Percentiles rank a stretch among this genome's conserved stretches.
Evolutionary conservation across 2,329 filamentous ascomycete genomes (phyloP).

Genomic region (Aspergillus candidus): DNA sequence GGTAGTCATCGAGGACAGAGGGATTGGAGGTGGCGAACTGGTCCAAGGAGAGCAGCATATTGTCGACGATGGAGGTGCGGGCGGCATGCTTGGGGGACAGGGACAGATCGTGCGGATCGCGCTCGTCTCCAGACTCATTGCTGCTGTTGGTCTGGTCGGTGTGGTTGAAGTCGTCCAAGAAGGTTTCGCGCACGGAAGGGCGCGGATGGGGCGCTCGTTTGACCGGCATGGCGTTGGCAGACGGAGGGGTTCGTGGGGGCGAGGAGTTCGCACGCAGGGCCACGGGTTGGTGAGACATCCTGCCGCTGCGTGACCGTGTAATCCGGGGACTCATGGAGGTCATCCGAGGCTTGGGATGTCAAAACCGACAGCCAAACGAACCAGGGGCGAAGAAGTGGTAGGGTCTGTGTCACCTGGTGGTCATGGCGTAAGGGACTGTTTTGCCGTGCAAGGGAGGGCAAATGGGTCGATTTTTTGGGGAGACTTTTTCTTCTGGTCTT

Average conservation of each 20-base stretch:
- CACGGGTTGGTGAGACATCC: conserved; percentile 24
- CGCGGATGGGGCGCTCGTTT: conserved; percentile 24
- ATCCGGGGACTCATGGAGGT: conserved; percentile 8
- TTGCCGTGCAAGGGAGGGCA: conserved; percentile 5
- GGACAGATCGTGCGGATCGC: conserved; percentile 67
- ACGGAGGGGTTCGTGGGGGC: conserved; percentile 38
- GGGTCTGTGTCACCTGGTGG: conserved; percentile 10
- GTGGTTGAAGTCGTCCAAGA: conserved; percentile 31
- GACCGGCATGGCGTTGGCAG: conserved; percentile 26
- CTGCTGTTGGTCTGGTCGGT: conserved; percentile 28
- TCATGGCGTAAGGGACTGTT: conserved; percentile 12
- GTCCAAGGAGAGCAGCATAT: conserved; percentile 91
- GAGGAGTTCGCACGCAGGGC: conserved; percentile 24
- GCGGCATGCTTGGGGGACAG: conserved; percentile 69
- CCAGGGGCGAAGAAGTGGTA: neutral
- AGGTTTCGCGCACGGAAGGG: conserved; percentile 37
- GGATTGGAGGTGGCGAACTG: conserved; percentile 56
- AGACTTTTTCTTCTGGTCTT: no score
- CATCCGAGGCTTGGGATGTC: neutral
- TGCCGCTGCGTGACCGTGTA: conserved; percentile 13
- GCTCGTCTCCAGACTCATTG: conserved; percentile 36
- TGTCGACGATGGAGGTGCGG: conserved; percentile 86
- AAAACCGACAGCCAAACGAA: conserved; percentile 5
- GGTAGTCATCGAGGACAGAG: conserved; percentile 31
- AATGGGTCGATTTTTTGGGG: neutral